Evolutionary conservation across 2,329 filamentous ascomycete species (phyloP), one percentile per base, ranked within the genome.

Genomic region (Paraphoma chrysanthemicola): DNA sequence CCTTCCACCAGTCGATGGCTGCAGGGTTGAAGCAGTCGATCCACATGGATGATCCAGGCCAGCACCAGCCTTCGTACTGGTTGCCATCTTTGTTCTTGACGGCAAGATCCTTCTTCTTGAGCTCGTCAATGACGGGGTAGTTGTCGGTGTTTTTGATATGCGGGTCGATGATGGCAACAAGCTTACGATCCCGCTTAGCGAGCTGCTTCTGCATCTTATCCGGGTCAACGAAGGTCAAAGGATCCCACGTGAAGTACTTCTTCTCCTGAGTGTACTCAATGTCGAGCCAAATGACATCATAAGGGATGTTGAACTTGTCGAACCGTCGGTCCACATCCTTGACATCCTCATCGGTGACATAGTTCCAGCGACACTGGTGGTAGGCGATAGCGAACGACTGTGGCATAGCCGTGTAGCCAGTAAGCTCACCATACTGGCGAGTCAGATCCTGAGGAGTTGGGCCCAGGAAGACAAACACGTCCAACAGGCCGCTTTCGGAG

Each of bases 331-430:
- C 93, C 42, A 99, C 94, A 70, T 98, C 93, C 77, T 91, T 96
- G 56, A 99, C 93, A 78, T 99, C 95, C 63, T 97, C 93, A 69
- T 97, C 94, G 1, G 92, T 96, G 54, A 97, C 89, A 74, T 99
- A 99, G 80, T 99, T 99, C 95, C 95, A 99, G 68, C 95, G 90
- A 77, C 95, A 98, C 77, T 99, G 95, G 73, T 99, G 95, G 78
- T 98, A 97, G 11, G 87, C 95, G 64, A 99, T 88, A 1, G 94
- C 86, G 69, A 97, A 97, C 62, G 95, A 90, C 70, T 97, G 93
- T 1, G 95, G 95, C 77, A 99, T 86, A 57, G 93, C 89, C 30
- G 93, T 95, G 70, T 89, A 94, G 28, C 95, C 95, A 8, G 95
- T 99, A 44, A 99, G 86, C 75, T 97, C 92, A 60, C 89, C 88